Base-by-base conservation (phyloP, 179 eudicot genomes). In the Beta macrorhiza region DNA sequence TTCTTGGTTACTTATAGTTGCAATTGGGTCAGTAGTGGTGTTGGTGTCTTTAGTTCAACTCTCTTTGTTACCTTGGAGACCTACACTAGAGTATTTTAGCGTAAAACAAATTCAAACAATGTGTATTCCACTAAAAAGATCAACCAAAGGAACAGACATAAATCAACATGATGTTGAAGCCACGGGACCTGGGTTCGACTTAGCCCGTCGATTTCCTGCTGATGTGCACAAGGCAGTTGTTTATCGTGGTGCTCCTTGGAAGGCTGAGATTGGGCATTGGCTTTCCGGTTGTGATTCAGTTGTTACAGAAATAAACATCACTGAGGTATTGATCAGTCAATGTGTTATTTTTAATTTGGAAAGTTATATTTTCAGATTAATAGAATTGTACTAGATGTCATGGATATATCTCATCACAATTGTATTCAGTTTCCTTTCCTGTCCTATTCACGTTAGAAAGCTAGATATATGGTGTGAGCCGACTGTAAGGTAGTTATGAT, bases 221-320 rank as follows among this genome's bases (percentile, higher is more conserved):
- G 96, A 93, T 77, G 87, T 84, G 78, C 95, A 91, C 79, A 83
- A 86, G 25, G 91, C 96, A 51, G 94, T 95, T 63, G 90, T 93
- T 83, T 95, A 91, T 74, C 90, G 85, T 52, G 92, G 90, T 82
- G 95, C 99, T 78, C 97, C 99, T 0, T 95, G 99, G 99, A 92
- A 91, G 84, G 92, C 93, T 65, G 87, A 91, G 81, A 90, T 93
- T 81, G 99, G 99, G 32, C 87, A 87, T 73, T 96, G 98, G 99
- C 85, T 93, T 86, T 90, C 94, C 49, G 95, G 90, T n/a, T 96
- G 98, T 82, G 74, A 85, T 89, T 72, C 97, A 22, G 83, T 83
- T 85, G 84, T 78, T 42, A 58, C 79, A 57, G 88, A 83, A 76
- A 85, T 90, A 20, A 89, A 88, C 70, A 77, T 93, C 78, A 80